Conservation (phyloP, 352 stramenopile genomes). For the Globisporangium iwayamae region DNA sequence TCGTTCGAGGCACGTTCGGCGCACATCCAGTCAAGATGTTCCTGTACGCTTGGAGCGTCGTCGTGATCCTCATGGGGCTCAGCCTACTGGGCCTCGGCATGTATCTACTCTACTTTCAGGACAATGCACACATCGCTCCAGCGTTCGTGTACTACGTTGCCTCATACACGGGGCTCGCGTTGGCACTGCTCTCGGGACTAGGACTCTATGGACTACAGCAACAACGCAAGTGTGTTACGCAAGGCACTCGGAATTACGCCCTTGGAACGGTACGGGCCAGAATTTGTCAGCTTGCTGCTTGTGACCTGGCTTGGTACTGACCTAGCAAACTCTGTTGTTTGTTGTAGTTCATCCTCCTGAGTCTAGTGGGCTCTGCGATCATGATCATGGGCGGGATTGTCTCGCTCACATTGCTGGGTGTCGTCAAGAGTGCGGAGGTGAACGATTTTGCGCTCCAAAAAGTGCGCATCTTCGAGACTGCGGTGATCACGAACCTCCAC, state of each 20-base stretch:
- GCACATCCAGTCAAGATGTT: conserved; percentile 31
- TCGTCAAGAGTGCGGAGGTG: conserved; percentile 30
- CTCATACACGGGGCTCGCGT: conserved; percentile 37
- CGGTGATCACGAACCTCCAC: conserved; percentile 38
- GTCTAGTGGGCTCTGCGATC: conserved; percentile 32
- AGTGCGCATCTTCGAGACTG: conserved; percentile 40
- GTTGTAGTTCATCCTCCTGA: conserved; percentile 48
- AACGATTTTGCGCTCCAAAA: conserved; percentile 33
- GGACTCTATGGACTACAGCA: conserved; percentile 50
- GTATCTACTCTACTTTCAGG: conserved; percentile 60
- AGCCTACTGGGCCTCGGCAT: conserved; percentile 45
- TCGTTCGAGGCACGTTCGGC: conserved; percentile 29
- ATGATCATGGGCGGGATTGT: conserved; percentile 47
- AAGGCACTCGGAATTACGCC: conserved; percentile 51
- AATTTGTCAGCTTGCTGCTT: neutral
- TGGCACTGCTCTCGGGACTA: conserved; percentile 38
- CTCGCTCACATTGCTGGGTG: conserved; percentile 33
- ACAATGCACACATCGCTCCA: conserved; percentile 48
- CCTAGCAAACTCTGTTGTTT: neutral
- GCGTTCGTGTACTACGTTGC: conserved; percentile 47
- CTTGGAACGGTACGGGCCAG: conserved; percentile 41
- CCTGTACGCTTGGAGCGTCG: conserved; percentile 52
- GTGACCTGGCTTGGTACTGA: neutral
- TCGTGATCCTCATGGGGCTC: conserved; percentile 49
- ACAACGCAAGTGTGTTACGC: conserved; percentile 47